Evolutionary conservation across 2,329 filamentous ascomycete species (phyloP).

Genomic region (Phaeosphaeriaceae sp.): DNA sequence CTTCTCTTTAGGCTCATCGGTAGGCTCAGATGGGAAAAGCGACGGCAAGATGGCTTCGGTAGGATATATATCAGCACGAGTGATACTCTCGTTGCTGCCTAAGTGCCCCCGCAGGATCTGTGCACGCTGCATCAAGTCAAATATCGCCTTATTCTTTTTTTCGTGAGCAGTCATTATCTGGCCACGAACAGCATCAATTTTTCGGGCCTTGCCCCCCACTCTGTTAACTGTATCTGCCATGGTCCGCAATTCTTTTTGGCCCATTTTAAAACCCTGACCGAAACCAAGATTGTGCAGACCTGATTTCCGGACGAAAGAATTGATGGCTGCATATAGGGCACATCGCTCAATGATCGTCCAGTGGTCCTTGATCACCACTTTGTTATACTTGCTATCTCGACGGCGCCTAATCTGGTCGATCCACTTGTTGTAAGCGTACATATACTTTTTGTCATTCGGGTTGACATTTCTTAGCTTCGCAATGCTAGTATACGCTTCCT

Average conservation of each 20-base stretch:
- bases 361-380: slow-evolving; percentile 6
- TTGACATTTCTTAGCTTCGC: slow-evolving; percentile 7
- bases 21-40: neutral
- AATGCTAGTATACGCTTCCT: slow-evolving; percentile 7
- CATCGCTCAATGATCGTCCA: slow-evolving; percentile 12
- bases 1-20: neutral
- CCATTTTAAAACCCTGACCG: slow-evolving; percentile 1
- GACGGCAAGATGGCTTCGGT: slow-evolving; percentile 1
- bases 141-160: slow-evolving; percentile 14
- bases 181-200: slow-evolving; percentile 13
- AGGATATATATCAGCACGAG: slow-evolving; percentile 5
- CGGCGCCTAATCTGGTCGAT: slow-evolving; percentile 18
- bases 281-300: slow-evolving; percentile 12
- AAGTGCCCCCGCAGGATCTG: neutral
- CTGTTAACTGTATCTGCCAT: slow-evolving; percentile 11
- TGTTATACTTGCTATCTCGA: slow-evolving; percentile 5
- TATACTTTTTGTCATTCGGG: slow-evolving; percentile 9
- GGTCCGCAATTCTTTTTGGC: neutral
- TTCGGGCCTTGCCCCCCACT: neutral
- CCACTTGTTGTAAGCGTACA: slow-evolving; percentile 19
- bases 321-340: slow-evolving; percentile 11
- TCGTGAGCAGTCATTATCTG: slow-evolving; percentile 16
- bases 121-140: slow-evolving; percentile 3
- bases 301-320: slow-evolving; percentile 7
- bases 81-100: neutral